Evolutionary conservation across 1,139 yeast genomes (phyloP).

Genomic region (Candida tropicalis): DNA sequence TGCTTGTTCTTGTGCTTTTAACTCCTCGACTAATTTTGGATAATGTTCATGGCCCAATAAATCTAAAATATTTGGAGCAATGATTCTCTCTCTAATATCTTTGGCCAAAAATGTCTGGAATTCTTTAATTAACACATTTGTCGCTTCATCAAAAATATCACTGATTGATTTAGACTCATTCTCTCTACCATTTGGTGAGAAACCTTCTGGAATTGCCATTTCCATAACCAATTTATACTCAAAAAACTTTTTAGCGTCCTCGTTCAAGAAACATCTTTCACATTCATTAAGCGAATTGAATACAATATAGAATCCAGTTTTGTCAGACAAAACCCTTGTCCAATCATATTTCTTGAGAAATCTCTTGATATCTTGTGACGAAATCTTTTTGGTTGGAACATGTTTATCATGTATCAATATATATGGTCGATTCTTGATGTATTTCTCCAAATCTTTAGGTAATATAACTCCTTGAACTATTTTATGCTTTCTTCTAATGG

Average conservation of each 20-base stretch:
- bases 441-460: conserved; percentile 48
- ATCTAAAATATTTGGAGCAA: conserved; percentile 72
- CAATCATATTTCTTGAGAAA: conserved; percentile 60
- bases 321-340: conserved; percentile 64
- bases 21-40: conserved; percentile 53
- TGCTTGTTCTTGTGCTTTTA: conserved; percentile 38
- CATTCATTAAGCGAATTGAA: conserved; percentile 69
- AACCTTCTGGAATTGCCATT: conserved; percentile 46
- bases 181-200: conserved; percentile 14
- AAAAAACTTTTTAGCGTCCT: conserved; percentile 61
- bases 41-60: conserved; percentile 62
- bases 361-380: conserved; percentile 56
- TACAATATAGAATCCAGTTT: conserved; percentile 68
- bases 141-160: conserved; percentile 58
- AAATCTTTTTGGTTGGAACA: conserved; percentile 52
- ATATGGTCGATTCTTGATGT: conserved; percentile 58
- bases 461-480: conserved; percentile 38
- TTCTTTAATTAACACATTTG: conserved; percentile 61
- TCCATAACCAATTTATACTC: conserved; percentile 61
- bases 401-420: conserved; percentile 56
- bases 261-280: conserved; percentile 62
- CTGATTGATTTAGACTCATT: conserved; percentile 19
- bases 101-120: conserved; percentile 63
- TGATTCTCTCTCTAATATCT: conserved; percentile 74
- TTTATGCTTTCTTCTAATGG: conserved; percentile 34